A percentile compares a stretch with the other conserved stretches of the same genome.
Evolutionary conservation across 306 rosid species (phyloP).

Genomic region (Echinosophora koreensis): DNA sequence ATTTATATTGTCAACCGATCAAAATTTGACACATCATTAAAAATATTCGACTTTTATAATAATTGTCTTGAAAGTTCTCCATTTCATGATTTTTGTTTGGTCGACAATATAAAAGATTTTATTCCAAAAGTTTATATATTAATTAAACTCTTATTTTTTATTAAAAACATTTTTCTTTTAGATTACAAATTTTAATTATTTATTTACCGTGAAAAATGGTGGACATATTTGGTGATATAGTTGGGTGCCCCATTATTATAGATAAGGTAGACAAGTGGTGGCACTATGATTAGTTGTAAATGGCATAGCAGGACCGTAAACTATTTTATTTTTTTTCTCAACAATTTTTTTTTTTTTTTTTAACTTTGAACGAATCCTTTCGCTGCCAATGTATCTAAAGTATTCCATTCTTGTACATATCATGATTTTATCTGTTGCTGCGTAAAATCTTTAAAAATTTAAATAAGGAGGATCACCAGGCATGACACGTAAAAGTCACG

Average conservation of each 20-base stretch:
- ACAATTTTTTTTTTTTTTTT: too few species aligned
- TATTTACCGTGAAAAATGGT: neutral
- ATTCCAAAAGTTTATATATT: too few species aligned
- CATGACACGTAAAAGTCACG: neutral
- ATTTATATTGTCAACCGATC: too few species aligned
- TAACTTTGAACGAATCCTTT: neutral
- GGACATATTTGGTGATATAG: neutral
- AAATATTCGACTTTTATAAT: too few species aligned
- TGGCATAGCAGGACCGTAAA: neutral
- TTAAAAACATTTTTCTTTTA: too few species aligned
- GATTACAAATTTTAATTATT: too few species aligned
- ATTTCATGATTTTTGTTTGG: too few species aligned
- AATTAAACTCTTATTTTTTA: too few species aligned
- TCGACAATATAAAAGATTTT: too few species aligned
- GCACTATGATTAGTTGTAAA: neutral
- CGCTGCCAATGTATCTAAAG: neutral
- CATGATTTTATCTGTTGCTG: neutral
- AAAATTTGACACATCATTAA: too few species aligned
- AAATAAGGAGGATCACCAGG: constrained; percentile 4
- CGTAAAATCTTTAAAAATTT: neutral
- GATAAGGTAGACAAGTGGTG: neutral
- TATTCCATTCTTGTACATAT: neutral
- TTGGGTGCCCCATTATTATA: neutral
- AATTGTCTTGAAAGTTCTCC: too few species aligned
- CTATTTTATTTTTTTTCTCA: neutral